Evolutionary conservation across 2,329 filamentous ascomycete species (phyloP).

Genomic region (Nemania serpens): DNA sequence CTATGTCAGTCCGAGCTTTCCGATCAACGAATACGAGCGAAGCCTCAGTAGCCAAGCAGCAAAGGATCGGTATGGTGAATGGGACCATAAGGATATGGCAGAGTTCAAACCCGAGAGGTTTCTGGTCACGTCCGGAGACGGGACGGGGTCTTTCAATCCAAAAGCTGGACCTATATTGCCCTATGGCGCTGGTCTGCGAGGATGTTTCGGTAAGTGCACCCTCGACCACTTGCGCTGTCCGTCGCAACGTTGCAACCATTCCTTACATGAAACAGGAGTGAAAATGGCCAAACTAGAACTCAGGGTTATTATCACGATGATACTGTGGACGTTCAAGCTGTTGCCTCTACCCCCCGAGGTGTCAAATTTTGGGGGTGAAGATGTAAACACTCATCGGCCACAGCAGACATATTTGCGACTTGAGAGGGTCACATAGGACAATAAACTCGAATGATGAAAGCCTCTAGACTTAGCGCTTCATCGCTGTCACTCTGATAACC

Average conservation of each 20-base stretch:
- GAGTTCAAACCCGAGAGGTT: not conserved
- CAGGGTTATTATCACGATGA: not conserved
- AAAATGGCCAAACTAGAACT: not conserved
- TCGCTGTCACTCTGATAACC: too few relatives aligned
- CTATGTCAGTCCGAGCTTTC: not conserved
- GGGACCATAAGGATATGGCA: not conserved
- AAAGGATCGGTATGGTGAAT: not conserved
- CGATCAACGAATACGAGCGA: conserved; percentile 5
- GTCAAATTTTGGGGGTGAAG: not conserved
- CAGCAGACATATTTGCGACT: not conserved
- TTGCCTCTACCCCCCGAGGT: not conserved
- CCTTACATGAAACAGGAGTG: not conserved
- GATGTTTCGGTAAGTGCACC: too few relatives aligned
- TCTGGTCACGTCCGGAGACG: too few relatives aligned
- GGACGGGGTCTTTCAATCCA: too few relatives aligned
- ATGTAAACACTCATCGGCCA: not conserved
- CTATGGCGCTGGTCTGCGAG: too few relatives aligned
- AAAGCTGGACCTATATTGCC: too few relatives aligned
- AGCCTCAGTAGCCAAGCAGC: not conserved
- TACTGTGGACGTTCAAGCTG: not conserved
- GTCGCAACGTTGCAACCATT: too few relatives aligned
- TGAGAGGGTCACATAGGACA: too few relatives aligned
- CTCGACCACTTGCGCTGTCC: too few relatives aligned
- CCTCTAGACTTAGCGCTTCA: too few relatives aligned
- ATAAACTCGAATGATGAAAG: too few relatives aligned